Evolutionary conservation across 176 grass and related monocot species (phyloP).

Genomic region (Calamus simplicifolius): DNA sequence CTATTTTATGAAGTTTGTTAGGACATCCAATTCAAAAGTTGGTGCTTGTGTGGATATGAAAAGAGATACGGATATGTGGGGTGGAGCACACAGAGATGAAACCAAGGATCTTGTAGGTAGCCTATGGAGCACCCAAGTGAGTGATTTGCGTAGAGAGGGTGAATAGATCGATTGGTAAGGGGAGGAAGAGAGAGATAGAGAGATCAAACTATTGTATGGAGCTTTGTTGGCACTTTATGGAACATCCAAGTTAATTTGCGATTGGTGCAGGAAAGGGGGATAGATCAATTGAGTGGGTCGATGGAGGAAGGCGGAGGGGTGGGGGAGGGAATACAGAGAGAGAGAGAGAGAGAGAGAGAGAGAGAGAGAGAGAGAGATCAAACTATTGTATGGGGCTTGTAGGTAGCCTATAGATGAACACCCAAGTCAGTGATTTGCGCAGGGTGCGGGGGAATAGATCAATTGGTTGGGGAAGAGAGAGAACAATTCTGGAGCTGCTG

Average conservation of each 20-base stretch:
- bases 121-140: no score
- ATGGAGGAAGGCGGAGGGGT: constrained; percentile 33
- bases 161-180: neutral
- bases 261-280: no score
- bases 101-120: no score
- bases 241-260: no score
- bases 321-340: constrained; percentile 13
- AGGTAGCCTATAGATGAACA: no score
- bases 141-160: constrained; percentile 7
- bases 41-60: constrained; percentile 22
- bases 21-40: constrained; percentile 29
- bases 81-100: neutral
- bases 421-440: no score
- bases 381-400: no score
- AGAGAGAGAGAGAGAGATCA: neutral
- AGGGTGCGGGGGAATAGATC: no score
- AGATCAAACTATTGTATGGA: neutral
- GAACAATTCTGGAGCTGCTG: no score
- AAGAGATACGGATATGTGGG: constrained; percentile 1
- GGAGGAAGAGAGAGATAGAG: neutral
- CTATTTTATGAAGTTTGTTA: constrained; percentile 66
- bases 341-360: neutral
- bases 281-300: neutral
- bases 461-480: no score
- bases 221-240: no score